These are phyloP conservation scores for Chlamydomonas applanata DNA, from an alignment of 139 green algal species.

Conservation along the genomic window DNA sequence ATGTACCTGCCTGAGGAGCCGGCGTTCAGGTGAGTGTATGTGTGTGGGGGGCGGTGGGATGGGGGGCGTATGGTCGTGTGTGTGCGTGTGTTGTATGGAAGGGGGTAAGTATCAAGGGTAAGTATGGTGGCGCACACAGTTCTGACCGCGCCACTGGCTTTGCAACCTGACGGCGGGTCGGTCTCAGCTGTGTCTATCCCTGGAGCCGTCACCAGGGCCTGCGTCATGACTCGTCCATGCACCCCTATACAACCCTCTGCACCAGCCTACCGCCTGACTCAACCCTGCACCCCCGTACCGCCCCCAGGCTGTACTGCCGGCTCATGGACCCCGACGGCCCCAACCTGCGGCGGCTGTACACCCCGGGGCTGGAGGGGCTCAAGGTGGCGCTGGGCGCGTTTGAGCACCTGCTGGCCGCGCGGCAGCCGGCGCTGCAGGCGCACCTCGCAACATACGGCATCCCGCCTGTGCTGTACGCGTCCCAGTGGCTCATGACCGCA, in stretches of 20 bases:
- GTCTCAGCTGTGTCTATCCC: too few relatives aligned
- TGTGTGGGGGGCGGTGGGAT: too few relatives aligned
- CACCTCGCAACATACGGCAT: constrained; percentile 65
- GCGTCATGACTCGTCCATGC: too few relatives aligned
- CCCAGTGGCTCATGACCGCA: constrained; percentile 91
- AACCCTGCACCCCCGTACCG: too few relatives aligned
- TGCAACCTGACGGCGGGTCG: too few relatives aligned
- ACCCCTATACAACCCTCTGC: too few relatives aligned
- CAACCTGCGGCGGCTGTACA: constrained; percentile 79
- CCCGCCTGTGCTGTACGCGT: constrained; percentile 79
- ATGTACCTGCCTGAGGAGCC: constrained; percentile 91
- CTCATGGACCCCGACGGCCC: constrained; percentile 60
- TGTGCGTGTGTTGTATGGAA: too few relatives aligned
- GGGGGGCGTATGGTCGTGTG: not conserved
- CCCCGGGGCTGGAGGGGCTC: constrained; percentile 72
- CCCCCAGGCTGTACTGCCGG: constrained; percentile 55
- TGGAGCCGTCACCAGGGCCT: too few relatives aligned
- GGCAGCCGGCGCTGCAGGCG: constrained; percentile 37
- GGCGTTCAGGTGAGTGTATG: constrained; percentile 68
- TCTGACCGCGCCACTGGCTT: too few relatives aligned
- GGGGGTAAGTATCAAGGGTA: too few relatives aligned
- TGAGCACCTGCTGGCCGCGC: constrained; percentile 46
- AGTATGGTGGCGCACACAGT: too few relatives aligned
- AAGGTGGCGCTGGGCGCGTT: constrained; percentile 57
- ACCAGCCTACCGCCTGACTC: too few relatives aligned